Conservation (phyloP, 2,329 filamentous ascomycete genomes). For the Aspergillus novoparasiticus region DNA sequence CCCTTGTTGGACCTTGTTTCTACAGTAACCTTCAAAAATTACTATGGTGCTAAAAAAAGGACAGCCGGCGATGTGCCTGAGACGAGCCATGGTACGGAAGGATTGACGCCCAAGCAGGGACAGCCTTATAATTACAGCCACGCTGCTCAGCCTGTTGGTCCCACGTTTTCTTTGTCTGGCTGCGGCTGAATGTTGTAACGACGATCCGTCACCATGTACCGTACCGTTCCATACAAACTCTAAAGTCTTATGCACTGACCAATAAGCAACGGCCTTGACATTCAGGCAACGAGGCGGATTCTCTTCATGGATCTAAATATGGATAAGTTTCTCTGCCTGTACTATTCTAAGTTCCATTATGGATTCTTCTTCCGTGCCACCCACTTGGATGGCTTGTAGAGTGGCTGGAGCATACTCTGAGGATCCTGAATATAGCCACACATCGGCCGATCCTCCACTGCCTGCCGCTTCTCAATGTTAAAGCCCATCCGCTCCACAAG, state of each 20-base stretch:
- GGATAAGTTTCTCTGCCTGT: background rate
- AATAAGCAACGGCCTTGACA: background rate
- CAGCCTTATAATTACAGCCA: slow-evolving; percentile 17
- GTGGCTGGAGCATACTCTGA: slow-evolving; percentile 81
- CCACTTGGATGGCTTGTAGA: slow-evolving; percentile 82
- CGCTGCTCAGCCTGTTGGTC: slow-evolving; percentile 20
- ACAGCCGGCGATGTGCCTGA: background rate
- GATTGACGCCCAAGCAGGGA: slow-evolving; percentile 14
- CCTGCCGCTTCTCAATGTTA: slow-evolving; percentile 64
- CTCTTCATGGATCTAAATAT: background rate
- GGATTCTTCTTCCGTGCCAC: slow-evolving; percentile 68
- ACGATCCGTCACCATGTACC: slow-evolving; percentile 5
- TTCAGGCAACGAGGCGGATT: slow-evolving; percentile 13
- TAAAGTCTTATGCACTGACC: background rate
- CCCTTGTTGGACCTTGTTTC: background rate
- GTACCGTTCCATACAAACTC: slow-evolving; percentile 5
- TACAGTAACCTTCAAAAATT: too few species aligned
- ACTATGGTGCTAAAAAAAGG: background rate
- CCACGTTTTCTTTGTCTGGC: slow-evolving; percentile 14
- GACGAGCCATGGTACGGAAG: slow-evolving; percentile 14
- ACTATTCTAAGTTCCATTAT: slow-evolving; percentile 6
- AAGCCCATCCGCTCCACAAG: slow-evolving; percentile 79
- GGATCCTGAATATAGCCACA: slow-evolving; percentile 83
- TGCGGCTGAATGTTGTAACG: slow-evolving; percentile 23
- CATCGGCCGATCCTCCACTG: slow-evolving; percentile 56